A percentile compares a stretch with the other conserved stretches of the same genome.
phyloP scores from a whole-genome alignment of 176 grass and related monocot species.

The Oryza brachyantha region DNA sequence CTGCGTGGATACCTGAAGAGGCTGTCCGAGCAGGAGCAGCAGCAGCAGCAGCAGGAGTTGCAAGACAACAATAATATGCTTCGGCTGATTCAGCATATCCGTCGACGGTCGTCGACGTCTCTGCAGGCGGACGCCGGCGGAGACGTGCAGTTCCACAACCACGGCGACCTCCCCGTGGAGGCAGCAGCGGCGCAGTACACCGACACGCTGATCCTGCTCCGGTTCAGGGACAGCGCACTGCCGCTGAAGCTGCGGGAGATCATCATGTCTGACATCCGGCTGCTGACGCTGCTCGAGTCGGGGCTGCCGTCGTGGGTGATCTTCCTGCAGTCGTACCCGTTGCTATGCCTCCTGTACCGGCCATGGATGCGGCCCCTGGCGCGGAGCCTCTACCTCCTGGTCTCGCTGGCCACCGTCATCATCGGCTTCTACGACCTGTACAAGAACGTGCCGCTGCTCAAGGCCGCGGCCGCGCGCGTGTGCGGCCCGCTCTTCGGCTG shows the following conservation, averaged over 20 bases:
- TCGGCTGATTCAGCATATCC: neutral
- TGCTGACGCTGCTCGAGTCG: slow-evolving; percentile 76
- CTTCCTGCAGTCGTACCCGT: slow-evolving; percentile 85
- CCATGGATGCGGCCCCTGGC: slow-evolving; percentile 82
- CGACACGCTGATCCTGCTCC: slow-evolving; percentile 61
- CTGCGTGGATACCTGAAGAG: slow-evolving; percentile 44
- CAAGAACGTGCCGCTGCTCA: slow-evolving; percentile 88
- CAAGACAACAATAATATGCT: no score
- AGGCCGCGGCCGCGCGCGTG: slow-evolving; percentile 59
- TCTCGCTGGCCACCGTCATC: slow-evolving; percentile 60
- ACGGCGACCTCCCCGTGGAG: neutral
- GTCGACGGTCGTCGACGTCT: neutral
- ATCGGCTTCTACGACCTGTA: slow-evolving; percentile 98
- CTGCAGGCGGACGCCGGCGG: no score
- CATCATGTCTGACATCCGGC: slow-evolving; percentile 74
- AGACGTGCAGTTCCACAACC: no score
- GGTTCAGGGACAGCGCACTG: slow-evolving; percentile 54
- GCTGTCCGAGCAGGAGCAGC: neutral
- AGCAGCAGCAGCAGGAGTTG: neutral
- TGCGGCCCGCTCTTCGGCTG: slow-evolving; percentile 76
- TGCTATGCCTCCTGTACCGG: slow-evolving; percentile 71
- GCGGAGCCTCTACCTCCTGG: slow-evolving; percentile 51
- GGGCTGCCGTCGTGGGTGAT: slow-evolving; percentile 89
- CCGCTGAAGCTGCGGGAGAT: slow-evolving; percentile 61
- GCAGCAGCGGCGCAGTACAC: slow-evolving; percentile 37